A percentile compares a stretch with the other conserved stretches of the same genome.
Evolutionary conservation across 2,329 filamentous ascomycete species (phyloP).

Genomic region (Fusarium subtropicale): DNA sequence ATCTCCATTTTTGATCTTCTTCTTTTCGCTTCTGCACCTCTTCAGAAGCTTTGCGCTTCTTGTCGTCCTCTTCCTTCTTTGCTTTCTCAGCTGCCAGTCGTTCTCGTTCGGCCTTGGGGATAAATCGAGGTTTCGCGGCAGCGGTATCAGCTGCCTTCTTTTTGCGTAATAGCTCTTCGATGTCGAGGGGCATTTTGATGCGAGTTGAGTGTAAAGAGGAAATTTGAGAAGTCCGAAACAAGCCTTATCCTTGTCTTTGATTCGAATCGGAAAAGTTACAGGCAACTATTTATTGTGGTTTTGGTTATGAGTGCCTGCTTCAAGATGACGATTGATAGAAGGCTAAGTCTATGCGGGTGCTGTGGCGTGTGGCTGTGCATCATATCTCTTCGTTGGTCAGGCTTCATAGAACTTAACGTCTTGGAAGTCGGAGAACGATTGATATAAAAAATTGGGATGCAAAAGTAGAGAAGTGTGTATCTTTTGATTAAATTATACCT

Average conservation of each 20-base stretch:
- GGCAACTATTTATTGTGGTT: neutral
- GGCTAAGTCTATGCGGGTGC: neutral
- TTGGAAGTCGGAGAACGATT: neutral
- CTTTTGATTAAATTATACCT: too few relatives aligned
- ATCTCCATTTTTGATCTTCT: conserved; percentile 62
- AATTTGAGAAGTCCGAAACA: neutral
- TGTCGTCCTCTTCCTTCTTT: conserved; percentile 73
- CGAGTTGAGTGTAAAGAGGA: neutral
- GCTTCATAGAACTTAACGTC: neutral
- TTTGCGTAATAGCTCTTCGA: conserved; percentile 86
- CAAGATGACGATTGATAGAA: neutral
- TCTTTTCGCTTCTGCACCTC: conserved; percentile 79
- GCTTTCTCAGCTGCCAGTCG: conserved; percentile 82
- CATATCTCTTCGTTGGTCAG: neutral
- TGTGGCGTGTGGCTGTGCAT: neutral
- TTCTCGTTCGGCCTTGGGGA: conserved; percentile 86
- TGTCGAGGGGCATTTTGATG: conserved; percentile 67
- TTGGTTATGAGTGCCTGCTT: neutral
- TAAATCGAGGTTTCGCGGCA: conserved; percentile 87
- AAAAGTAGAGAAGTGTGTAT: too few relatives aligned
- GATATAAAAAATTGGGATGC: too few relatives aligned
- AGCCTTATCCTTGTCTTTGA: neutral
- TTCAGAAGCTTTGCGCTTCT: conserved; percentile 60
- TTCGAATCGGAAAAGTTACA: neutral
- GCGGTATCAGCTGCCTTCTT: conserved; percentile 89